Conservation (phyloP, 2,329 filamentous ascomycete species). For the Triangularia setosa region DNA sequence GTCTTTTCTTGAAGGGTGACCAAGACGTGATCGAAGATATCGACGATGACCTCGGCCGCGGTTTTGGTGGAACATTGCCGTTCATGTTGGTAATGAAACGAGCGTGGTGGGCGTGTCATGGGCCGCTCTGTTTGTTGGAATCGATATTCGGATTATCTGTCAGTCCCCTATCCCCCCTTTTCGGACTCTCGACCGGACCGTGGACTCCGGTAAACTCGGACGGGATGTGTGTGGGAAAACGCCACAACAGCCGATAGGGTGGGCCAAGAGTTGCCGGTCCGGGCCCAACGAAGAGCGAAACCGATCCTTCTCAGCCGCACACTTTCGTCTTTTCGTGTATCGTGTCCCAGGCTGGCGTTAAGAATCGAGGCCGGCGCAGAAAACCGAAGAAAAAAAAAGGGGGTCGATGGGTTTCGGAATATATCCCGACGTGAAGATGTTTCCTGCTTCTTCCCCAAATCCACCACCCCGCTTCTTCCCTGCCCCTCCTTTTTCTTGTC, state of each 20-base stretch:
- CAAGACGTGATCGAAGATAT: conserved; percentile 10
- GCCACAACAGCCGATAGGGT: not conserved
- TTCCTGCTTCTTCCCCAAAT: not conserved
- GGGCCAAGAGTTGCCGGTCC: not conserved
- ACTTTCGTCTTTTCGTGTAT: not conserved
- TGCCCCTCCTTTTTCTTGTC: not conserved
- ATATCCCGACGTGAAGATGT: not conserved
- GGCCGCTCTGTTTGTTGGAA: not conserved
- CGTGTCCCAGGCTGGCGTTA: not conserved
- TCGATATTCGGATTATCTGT: not conserved
- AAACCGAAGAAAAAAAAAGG: too few species aligned
- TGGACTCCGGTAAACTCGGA: not conserved
- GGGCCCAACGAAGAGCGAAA: not conserved
- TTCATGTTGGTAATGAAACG: not conserved
- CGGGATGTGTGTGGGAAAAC: not conserved
- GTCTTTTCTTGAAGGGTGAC: conserved; percentile 17
- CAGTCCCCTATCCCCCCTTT: not conserved
- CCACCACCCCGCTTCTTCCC: not conserved
- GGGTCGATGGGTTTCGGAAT: not conserved
- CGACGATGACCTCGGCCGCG: not conserved
- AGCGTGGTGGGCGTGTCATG: not conserved
- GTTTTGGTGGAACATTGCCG: not conserved
- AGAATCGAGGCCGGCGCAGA: not conserved
- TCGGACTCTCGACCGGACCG: not conserved
- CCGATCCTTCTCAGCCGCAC: not conserved